Evolutionary conservation across 2,329 filamentous ascomycete genomes (phyloP).

Genomic region (Drechmeria coniospora): DNA sequence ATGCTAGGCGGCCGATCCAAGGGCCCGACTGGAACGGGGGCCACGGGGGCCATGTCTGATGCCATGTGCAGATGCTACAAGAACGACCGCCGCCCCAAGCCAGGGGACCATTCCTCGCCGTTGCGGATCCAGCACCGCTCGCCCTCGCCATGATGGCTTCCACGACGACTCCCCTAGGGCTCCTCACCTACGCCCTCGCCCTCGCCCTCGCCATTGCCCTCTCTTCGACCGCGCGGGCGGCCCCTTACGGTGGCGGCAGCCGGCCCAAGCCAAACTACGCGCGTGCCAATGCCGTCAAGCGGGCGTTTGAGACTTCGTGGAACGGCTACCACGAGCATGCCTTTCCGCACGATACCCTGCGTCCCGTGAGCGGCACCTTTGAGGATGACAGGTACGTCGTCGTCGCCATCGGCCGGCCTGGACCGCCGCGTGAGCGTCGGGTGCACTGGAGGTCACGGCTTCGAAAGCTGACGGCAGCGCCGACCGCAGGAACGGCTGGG

Average conservation of each 20-base stretch:
- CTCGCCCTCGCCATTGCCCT: conserved; percentile 3
- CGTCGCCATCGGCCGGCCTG: not conserved
- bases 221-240: not conserved
- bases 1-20: no score
- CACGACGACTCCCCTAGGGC: no score
- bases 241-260: not conserved
- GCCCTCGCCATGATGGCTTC: no score
- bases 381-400: conserved; percentile 54
- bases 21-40: no score
- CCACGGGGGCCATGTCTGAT: no score
- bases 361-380: conserved; percentile 48
- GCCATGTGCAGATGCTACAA: no score
- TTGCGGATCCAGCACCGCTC: no score
- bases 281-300: conserved; percentile 45
- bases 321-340: conserved; percentile 58
- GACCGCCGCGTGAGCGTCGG: no score
- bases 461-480: not conserved
- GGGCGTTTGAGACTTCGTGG: conserved; percentile 57
- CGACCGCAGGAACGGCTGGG: conserved; percentile 58
- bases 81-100: no score
- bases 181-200: no score
- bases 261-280: conserved; percentile 15
- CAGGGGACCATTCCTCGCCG: no score
- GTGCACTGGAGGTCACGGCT: no score
- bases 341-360: conserved; percentile 63